Evolutionary conservation across 2,329 filamentous ascomycete species (phyloP), one percentile per base, ranked within the genome.

Genomic region (Blumeriella jaapii): DNA sequence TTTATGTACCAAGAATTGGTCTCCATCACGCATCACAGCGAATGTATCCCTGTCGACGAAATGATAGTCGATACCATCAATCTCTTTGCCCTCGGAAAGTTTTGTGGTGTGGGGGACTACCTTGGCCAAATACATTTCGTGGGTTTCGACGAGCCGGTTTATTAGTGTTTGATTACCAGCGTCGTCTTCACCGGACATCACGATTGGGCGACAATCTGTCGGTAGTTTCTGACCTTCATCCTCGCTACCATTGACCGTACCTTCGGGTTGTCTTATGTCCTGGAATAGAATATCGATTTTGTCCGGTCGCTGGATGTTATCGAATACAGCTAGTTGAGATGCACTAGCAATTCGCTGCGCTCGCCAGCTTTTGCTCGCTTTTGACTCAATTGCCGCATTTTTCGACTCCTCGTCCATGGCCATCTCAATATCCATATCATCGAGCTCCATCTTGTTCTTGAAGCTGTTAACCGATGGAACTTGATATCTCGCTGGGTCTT

Each of bases 291-390:
- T 52, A 35, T 67, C 66, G 19, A 79, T 67, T 41, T 84, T 82
- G 54, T 81, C 82, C 25, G 82, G 78, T 46, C 86, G 78, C 36
- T 94, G 86, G 30, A 94, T 82, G 57, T 81, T 84, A 58, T 96
- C 87, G 56, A 96, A 91, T 13, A 76, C 63, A 28, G 74, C 70
- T 46, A 96, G 69, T 49, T 80, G 81, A 38, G 68, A 75, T 45
- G 74, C 75, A 37, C 81, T 77, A 7, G 85, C 82, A 45, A 93
- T 72, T 34, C 91, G 76, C 44, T 98, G 63, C 4, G 85, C 83
- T 48, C 87, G 74, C 91, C 91, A 98, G 38, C 77, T 81, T 58
- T 93, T 89, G 62, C 85, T 94, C 13, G 79, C 75, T 57, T 93
- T 93, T 36, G 77, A 70, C 45, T 82, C 81, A 6, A 76, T 57